Evolutionary conservation across 371 early-diverging fungal species (phyloP).

Genomic region (Zancudomyces culisetae): DNA sequence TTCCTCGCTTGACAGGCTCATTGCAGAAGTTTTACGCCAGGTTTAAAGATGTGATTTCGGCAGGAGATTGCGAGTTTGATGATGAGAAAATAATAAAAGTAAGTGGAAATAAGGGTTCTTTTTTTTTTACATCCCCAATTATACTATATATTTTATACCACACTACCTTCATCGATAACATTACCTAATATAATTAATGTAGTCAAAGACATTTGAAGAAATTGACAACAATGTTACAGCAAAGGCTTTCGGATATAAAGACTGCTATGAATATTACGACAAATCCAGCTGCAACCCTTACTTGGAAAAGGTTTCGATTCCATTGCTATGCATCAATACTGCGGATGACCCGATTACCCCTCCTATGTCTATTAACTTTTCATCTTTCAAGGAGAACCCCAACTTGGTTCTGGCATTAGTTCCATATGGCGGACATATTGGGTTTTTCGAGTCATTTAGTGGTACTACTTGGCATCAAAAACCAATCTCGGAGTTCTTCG

Average conservation of each 20-base stretch:
- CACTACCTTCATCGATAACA: not conserved
- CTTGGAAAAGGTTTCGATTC: conserved; percentile 51
- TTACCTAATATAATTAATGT: conserved; percentile 8
- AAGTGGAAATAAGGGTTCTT: too few species aligned
- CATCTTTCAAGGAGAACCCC: conserved; percentile 50
- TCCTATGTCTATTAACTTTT: conserved; percentile 44
- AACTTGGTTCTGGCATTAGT: conserved; percentile 73
- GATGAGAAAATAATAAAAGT: conserved; percentile 16
- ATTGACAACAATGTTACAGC: conserved; percentile 66
- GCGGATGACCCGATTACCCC: conserved; percentile 84
- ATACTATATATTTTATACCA: not conserved
- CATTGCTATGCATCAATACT: conserved; percentile 65
- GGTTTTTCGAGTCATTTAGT: conserved; percentile 61
- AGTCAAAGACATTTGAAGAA: conserved; percentile 35
- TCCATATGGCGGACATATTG: conserved; percentile 80
- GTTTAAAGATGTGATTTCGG: conserved; percentile 36
- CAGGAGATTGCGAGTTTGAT: conserved; percentile 29
- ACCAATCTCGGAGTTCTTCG: conserved; percentile 44
- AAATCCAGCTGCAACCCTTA: conserved; percentile 49
- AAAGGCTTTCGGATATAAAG: conserved; percentile 44
- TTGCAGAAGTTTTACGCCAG: conserved; percentile 37
- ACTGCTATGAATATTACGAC: conserved; percentile 70
- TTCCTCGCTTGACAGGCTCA: conserved; percentile 44
- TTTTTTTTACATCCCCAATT: too few species aligned
- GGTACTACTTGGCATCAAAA: conserved; percentile 37